Percentiles rank a stretch among this genome's conserved stretches.
These are phyloP conservation scores for Amborella trichopoda DNA, from an alignment of 164 flowering plant species.

Conservation along the genomic window DNA sequence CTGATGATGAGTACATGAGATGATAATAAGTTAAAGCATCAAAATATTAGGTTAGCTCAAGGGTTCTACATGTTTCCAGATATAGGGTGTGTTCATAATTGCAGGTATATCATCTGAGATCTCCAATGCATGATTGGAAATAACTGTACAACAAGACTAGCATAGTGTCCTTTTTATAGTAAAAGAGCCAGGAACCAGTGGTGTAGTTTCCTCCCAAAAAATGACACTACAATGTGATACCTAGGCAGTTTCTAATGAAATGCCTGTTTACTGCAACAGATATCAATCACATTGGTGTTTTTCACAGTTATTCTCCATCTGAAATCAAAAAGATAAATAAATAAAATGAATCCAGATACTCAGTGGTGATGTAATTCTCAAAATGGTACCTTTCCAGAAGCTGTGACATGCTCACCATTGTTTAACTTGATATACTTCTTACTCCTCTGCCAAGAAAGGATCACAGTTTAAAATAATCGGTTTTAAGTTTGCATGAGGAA, in stretches of 20 bases:
- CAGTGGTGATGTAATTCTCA: not conserved
- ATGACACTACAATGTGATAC: not conserved
- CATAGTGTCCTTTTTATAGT: not conserved
- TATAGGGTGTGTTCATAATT: too few species aligned
- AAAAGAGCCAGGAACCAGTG: not conserved
- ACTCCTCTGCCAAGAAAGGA: slow-evolving; percentile 45
- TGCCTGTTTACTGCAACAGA: not conserved
- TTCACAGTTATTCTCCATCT: too few species aligned
- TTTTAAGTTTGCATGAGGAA: too few species aligned
- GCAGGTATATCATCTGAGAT: too few species aligned
- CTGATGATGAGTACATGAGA: too few species aligned
- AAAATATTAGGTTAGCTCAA: too few species aligned
- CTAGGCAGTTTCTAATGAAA: not conserved
- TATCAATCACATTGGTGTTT: not conserved
- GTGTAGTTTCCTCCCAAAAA: not conserved
- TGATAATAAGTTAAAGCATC: too few species aligned
- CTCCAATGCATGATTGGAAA: too few species aligned
- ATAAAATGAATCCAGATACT: not conserved
- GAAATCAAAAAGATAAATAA: slow-evolving; percentile 1
- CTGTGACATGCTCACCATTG: slow-evolving; percentile 85
- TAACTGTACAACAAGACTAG: too few species aligned
- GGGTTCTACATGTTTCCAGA: too few species aligned
- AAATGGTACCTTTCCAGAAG: slow-evolving; percentile 77
- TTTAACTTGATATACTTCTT: slow-evolving; percentile 85
- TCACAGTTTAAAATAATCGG: not conserved